These are phyloP conservation scores for Oryza meridionalis DNA, from an alignment of 176 grass and related monocot genomes.

Conservation along the genomic window DNA sequence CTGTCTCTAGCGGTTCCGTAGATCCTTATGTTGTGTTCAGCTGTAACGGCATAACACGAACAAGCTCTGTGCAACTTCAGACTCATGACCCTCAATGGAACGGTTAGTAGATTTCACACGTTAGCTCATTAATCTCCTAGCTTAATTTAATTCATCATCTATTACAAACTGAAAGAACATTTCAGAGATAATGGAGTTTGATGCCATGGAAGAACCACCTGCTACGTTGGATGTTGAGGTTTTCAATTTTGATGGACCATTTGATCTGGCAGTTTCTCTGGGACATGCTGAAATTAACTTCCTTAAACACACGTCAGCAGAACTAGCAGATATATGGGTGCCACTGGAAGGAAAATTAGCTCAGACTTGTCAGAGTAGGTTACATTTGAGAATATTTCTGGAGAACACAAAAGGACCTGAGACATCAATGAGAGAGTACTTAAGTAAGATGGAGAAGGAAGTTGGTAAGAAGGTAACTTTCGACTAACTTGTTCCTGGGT, in stretches of 20 bases:
- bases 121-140: neutral
- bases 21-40: slow-evolving; percentile 87
- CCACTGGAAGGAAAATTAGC: slow-evolving; percentile 75
- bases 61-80: slow-evolving; percentile 91
- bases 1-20: slow-evolving; percentile 56
- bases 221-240: slow-evolving; percentile 75
- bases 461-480: slow-evolving; percentile 82
- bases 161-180: slow-evolving; percentile 6
- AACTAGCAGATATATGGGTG: slow-evolving; percentile 83
- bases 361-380: slow-evolving; percentile 60
- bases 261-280: slow-evolving; percentile 63
- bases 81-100: slow-evolving; percentile 86
- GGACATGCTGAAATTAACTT: slow-evolving; percentile 92
- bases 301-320: slow-evolving; percentile 62
- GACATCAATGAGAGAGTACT: slow-evolving; percentile 64
- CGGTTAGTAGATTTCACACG: slow-evolving; percentile 54
- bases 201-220: slow-evolving; percentile 87
- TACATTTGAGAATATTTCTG: slow-evolving; percentile 90
- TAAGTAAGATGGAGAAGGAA: slow-evolving; percentile 90
- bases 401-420: slow-evolving; percentile 76
- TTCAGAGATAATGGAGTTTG: slow-evolving; percentile 90
- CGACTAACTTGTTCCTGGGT: neutral
- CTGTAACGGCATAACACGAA: slow-evolving; percentile 77
- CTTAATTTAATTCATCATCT: slow-evolving; percentile 19
- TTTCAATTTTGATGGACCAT: slow-evolving; percentile 88